Base-by-base conservation (phyloP, 2,329 filamentous ascomycete species). In the Pseudogymnoascus sp. region DNA sequence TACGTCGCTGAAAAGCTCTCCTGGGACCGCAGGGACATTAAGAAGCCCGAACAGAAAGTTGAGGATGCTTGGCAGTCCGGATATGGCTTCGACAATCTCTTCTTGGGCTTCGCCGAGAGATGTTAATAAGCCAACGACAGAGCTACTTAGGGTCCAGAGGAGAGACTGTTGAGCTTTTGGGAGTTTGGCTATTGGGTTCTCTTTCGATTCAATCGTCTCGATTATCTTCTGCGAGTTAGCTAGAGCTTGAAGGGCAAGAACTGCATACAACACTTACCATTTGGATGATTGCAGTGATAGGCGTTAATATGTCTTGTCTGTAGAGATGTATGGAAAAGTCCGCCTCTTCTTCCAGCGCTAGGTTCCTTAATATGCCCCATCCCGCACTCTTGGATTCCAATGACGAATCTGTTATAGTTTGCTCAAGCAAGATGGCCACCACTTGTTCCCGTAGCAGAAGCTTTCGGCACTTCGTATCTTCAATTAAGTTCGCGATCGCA, bases 271-370 rank as follows among this genome's bases (percentile, higher is more conserved):
- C 58, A 71, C 78, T 70, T 70, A 85, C 81, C 63, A 77, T 76
- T 59, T 77, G 77, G 58, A 78, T 74, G 12, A 83, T 83, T 69
- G 81, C 79, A 62, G 82, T 78, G 62, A 87, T 77, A 18, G 84
- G 82, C 28, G 81, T 83, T 62, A 88, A 68, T 12, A 87, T 72
- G 69, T 87, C 85, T 28, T 81, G 74, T 43, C 86, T 76, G 67
- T 80, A 87, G 62, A 89, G 71, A 66, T 88, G 84, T 18, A 88
- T 75, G 64, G 83, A 86, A 62, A 88, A 88, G 67, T 87, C 85
- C 11, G 80, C 75, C 66, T 86, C 85, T 70, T 88, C 86, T 68
- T 86, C 81, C 64, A 81, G 75, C 2, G 80, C 81, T 60, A 89
- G 75, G 41, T 83, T 79, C 65, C 80, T 78, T 59, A 89, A 74